Conservation (phyloP, 176 grass and related monocot species). For the Luzula sylvatica region DNA sequence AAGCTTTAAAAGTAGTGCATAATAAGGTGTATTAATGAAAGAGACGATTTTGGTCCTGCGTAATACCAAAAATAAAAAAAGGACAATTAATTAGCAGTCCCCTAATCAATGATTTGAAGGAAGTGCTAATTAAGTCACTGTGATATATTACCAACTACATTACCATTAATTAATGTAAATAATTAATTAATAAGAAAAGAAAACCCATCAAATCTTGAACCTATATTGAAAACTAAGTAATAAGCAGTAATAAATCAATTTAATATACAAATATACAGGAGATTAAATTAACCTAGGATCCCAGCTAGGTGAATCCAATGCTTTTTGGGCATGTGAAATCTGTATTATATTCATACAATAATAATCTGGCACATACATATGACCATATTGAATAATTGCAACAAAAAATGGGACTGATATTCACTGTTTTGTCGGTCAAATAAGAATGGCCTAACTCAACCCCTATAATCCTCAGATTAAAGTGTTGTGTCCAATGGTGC, state of each 20-base stretch:
- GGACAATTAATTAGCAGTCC: constrained; percentile 1
- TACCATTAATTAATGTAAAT: background rate
- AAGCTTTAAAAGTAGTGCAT: background rate
- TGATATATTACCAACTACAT: constrained; percentile 15
- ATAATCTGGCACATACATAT: too few species aligned
- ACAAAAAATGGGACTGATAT: too few species aligned
- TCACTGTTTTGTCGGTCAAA: too few species aligned
- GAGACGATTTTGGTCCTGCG: background rate
- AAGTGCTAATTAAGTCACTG: constrained; percentile 18
- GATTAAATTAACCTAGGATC: too few species aligned
- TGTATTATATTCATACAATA: too few species aligned
- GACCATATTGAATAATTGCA: too few species aligned
- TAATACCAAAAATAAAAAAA: background rate
- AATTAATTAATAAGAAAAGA: background rate
- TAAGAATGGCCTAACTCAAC: too few species aligned
- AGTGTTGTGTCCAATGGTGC: too few species aligned
- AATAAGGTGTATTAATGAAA: constrained; percentile 4
- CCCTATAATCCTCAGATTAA: too few species aligned
- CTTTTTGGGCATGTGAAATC: too few species aligned
- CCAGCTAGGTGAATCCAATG: too few species aligned
- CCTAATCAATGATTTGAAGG: constrained; percentile 6
- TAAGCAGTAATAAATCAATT: background rate
- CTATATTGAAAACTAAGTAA: background rate
- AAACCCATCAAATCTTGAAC: background rate
- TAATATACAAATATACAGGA: background rate